Conservation (phyloP, 805 yeast genomes). For the Lipomyces starkeyi region DNA sequence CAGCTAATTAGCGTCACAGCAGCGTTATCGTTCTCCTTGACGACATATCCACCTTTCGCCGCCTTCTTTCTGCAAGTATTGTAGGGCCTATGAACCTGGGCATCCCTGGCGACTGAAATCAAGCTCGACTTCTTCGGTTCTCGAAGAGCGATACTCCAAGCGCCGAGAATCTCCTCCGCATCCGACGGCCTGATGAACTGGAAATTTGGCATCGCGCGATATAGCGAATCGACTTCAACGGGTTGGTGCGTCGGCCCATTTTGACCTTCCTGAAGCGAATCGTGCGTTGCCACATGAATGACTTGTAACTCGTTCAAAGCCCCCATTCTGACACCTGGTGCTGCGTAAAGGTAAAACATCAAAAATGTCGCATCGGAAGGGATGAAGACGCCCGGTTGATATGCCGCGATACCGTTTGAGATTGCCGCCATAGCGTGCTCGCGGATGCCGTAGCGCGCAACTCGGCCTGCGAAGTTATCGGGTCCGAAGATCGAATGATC, state of each 20-base stretch:
- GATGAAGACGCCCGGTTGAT: conserved; percentile 47
- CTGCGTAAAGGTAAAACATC: conserved; percentile 50
- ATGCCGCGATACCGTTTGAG: conserved; percentile 46
- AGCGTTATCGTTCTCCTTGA: conserved; percentile 6
- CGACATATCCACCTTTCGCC: conserved; percentile 8
- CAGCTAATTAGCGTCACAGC: conserved; percentile 14
- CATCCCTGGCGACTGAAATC: conserved; percentile 15
- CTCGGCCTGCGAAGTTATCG: conserved; percentile 4
- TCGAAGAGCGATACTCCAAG: conserved; percentile 11
- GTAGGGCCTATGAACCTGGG: background rate
- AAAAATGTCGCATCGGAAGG: conserved; percentile 52
- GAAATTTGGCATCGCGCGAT: conserved; percentile 19
- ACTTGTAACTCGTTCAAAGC: conserved; percentile 84
- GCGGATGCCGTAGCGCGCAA: conserved; percentile 43
- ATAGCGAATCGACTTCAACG: conserved; percentile 13
- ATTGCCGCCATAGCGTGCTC: conserved; percentile 49
- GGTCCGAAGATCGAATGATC: conserved; percentile 8
- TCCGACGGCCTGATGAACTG: conserved; percentile 12
- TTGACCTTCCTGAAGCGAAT: conserved; percentile 55
- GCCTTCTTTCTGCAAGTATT: conserved; percentile 13
- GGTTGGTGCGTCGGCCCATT: conserved; percentile 24
- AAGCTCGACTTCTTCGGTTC: conserved; percentile 1
- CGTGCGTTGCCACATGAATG: conserved; percentile 88
- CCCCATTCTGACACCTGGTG: conserved; percentile 77
- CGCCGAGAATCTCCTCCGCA: conserved; percentile 14